Percentiles rank a stretch among this genome's conserved stretches.
phyloP scores from a whole-genome alignment of 2,329 filamentous ascomycete genomes.

The Cladosporium sp. region DNA sequence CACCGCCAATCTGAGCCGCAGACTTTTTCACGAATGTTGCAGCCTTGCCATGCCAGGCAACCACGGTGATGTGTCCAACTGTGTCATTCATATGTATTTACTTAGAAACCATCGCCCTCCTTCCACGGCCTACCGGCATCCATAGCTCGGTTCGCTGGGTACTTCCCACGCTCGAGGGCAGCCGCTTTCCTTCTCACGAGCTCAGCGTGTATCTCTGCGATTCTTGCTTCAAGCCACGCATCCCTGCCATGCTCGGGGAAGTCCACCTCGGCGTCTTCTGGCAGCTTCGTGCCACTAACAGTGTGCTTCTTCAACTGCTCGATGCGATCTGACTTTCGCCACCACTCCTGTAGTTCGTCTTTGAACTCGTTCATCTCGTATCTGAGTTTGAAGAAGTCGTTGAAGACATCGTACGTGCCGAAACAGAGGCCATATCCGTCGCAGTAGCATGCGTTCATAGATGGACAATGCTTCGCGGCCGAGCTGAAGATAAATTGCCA shows the following conservation, averaged over 20 bases:
- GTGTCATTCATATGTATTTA: not conserved
- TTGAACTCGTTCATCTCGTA: slow-evolving; percentile 44
- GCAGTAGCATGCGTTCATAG: slow-evolving; percentile 61
- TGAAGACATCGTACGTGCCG: slow-evolving; percentile 50
- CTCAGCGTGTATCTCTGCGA: slow-evolving; percentile 45
- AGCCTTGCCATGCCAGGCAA: not conserved
- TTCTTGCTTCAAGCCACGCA: slow-evolving; percentile 44
- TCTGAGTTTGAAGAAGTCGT: slow-evolving; percentile 51
- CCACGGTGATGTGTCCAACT: not conserved
- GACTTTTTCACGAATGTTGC: not conserved
- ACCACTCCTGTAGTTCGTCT: slow-evolving; percentile 45
- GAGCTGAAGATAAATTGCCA: slow-evolving; percentile 65
- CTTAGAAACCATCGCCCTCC: slow-evolving; percentile 52
- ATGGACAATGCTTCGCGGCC: slow-evolving; percentile 49
- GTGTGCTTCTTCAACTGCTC: slow-evolving; percentile 39
- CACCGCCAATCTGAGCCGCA: not conserved
- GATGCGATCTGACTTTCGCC: slow-evolving; percentile 41
- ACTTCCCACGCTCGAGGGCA: slow-evolving; percentile 53
- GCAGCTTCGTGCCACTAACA: slow-evolving; percentile 40
- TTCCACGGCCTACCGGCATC: slow-evolving; percentile 57
- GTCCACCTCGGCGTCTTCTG: slow-evolving; percentile 38
- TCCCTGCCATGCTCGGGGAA: slow-evolving; percentile 47
- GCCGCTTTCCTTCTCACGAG: slow-evolving; percentile 44
- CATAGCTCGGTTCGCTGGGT: slow-evolving; percentile 52
- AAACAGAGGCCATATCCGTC: slow-evolving; percentile 66